A percentile compares a stretch with the other conserved stretches of the same genome.
These are phyloP conservation scores for Saccharum hybrid DNA, from an alignment of 202 grass and related monocot genomes.

Conservation along the genomic window DNA sequence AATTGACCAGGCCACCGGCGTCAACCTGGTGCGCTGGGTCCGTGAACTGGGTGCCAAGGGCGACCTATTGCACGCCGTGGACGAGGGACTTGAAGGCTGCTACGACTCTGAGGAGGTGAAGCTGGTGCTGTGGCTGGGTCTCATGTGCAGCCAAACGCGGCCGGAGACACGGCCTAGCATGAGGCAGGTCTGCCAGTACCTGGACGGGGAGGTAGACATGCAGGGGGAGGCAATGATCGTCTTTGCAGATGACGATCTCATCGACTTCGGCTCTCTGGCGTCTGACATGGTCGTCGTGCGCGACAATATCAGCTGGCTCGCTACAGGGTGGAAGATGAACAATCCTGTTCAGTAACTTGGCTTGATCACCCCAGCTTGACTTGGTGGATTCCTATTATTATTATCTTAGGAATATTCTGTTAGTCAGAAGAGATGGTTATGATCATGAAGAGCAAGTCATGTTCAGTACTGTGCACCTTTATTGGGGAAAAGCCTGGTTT, in stretches of 20 bases:
- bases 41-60: conserved; percentile 44
- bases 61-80: too few relatives aligned
- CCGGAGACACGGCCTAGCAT: conserved; percentile 48
- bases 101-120: conserved; percentile 36
- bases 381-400: not conserved
- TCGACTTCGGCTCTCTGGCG: conserved; percentile 25
- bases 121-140: conserved; percentile 50
- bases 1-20: conserved; percentile 42
- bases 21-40: conserved; percentile 56
- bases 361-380: not conserved
- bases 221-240: conserved; percentile 33
- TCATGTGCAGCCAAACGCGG: conserved; percentile 32
- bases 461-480: not conserved
- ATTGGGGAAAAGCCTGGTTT: not conserved
- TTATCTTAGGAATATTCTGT: not conserved
- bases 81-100: too few relatives aligned
- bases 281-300: conserved; percentile 50
- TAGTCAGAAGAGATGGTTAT: not conserved
- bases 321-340: conserved; percentile 39
- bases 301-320: conserved; percentile 27
- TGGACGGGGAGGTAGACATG: conserved; percentile 48
- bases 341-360: not conserved
- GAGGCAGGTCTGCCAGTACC: conserved; percentile 55
- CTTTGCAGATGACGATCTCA: conserved; percentile 30
- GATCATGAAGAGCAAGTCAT: too few relatives aligned